Evolutionary conservation across 169 alveolate genomes (phyloP).

Genomic region (Hammondia hammondi): DNA sequence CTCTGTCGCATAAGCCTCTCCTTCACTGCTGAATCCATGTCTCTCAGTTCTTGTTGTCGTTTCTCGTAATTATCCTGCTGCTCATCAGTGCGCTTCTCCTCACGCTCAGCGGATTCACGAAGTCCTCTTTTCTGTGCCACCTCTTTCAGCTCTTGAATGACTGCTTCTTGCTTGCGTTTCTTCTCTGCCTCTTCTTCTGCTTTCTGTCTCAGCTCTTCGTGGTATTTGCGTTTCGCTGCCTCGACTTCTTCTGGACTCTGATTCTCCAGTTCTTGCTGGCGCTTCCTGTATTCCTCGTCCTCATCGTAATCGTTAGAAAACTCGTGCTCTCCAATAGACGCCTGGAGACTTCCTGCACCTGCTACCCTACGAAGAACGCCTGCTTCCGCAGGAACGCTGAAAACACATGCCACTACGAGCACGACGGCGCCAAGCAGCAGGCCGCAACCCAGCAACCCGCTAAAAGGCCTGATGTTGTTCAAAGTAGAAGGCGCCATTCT

Average conservation of each 20-base stretch:
- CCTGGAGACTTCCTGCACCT: not conserved
- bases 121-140: not conserved
- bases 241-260: slow-evolving; percentile 31
- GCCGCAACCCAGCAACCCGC: not conserved
- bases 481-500: not conserved
- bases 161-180: not conserved
- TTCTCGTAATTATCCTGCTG: not conserved
- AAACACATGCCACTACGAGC: not conserved
- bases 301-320: not conserved
- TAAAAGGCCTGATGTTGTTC: not conserved
- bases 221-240: not conserved
- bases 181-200: not conserved
- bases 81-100: not conserved
- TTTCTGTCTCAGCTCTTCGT: not conserved
- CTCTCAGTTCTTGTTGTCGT: not conserved
- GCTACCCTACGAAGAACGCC: not conserved
- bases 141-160: not conserved
- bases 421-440: not conserved
- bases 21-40: not conserved
- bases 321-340: not conserved
- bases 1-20: not conserved
- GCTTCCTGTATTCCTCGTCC: not conserved
- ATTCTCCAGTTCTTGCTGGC: not conserved
- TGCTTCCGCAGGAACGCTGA: not conserved
- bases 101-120: not conserved